Evolutionary conservation across 2,329 filamentous ascomycete genomes (phyloP), one percentile per base, ranked within the genome.

Genomic region (Phialemoniopsis sp.): DNA sequence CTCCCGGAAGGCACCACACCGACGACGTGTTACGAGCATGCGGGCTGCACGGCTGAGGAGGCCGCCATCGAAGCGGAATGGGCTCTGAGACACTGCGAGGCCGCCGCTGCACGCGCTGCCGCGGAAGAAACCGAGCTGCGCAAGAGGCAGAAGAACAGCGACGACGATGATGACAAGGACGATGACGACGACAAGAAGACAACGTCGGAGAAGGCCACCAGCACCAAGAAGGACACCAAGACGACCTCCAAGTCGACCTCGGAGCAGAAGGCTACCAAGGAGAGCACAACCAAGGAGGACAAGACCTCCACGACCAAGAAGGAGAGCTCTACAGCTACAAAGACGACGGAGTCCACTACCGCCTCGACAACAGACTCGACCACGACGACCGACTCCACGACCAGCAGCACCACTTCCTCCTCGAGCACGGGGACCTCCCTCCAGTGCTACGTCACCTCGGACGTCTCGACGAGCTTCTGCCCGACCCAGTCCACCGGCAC

Each of bases 391-490:
- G 17, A 29, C 30, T 26, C 28, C 33, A 16, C 31, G 12, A 18
- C 14, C 33, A 19, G 32, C 16, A 30, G 15, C 12, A 13, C n/a
- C 6, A 13, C 14, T 19, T 21, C 9, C 21, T 31, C 13, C 21
- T 34, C 32, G 14, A 43, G 44, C 13, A 19, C 39, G 26, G 13
- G 34, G 44, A 43, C 28, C 51, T 48, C 4, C 40, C 49, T 45
- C 3, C 37, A 43, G 12, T 60, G 57, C 55, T 50, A 47, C 44
- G 65, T 54, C 18, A 64, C 59, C 32, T 55, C 54, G 6, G 57
- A 52, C 6, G 51, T 56, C 28, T 43, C 51, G 13, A 67, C 64
- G 8, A 60, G 53, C 10, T 40, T 53, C 10, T 77, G 72, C 58
- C 58, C 60, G 10, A 37, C 60, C 6, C 53, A 62, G 40, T 64